phyloP scores from a whole-genome alignment of 257 asterid genomes.

The Datura wrightii region DNA sequence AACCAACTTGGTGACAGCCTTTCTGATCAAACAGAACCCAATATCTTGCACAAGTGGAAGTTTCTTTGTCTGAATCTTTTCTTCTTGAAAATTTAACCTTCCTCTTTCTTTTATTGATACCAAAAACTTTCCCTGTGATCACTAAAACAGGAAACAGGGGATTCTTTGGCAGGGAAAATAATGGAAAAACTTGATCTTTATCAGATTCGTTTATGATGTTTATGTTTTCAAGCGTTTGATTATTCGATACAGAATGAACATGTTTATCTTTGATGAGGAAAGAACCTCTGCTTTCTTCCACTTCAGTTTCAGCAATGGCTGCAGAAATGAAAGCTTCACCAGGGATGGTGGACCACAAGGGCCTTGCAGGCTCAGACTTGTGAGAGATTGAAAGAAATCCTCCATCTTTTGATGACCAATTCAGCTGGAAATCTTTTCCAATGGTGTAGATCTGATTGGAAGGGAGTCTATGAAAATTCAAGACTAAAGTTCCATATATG shows the following conservation, averaged over 20 bases:
- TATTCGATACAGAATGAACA: conserved; percentile 64
- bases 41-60: conserved; percentile 57
- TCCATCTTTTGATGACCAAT: conserved; percentile 70
- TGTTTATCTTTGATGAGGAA: conserved; percentile 66
- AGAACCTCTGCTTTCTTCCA: conserved; percentile 94
- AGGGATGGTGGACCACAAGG: conserved; percentile 76
- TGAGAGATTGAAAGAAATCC: conserved; percentile 69
- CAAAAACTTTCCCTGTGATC: conserved; percentile 68
- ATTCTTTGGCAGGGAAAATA: background rate
- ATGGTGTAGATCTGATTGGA: conserved; percentile 49
- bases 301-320: conserved; percentile 79
- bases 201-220: conserved; percentile 48
- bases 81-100: conserved; percentile 18
- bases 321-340: conserved; percentile 90
- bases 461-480: conserved; percentile 52
- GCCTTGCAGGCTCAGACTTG: conserved; percentile 58
- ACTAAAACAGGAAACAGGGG: conserved; percentile 51
- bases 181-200: conserved; percentile 42
- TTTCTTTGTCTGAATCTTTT: conserved; percentile 43
- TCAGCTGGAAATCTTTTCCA: conserved; percentile 72
- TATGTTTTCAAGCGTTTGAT: conserved; percentile 75
- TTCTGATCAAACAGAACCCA: conserved; percentile 82
- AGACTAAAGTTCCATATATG: conserved; percentile 52
- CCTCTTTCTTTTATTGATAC: conserved; percentile 44
- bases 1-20: conserved; percentile 65